phyloP scores from a whole-genome alignment of 2,329 filamentous ascomycete genomes.

The Aureobasidium melanogenum region DNA sequence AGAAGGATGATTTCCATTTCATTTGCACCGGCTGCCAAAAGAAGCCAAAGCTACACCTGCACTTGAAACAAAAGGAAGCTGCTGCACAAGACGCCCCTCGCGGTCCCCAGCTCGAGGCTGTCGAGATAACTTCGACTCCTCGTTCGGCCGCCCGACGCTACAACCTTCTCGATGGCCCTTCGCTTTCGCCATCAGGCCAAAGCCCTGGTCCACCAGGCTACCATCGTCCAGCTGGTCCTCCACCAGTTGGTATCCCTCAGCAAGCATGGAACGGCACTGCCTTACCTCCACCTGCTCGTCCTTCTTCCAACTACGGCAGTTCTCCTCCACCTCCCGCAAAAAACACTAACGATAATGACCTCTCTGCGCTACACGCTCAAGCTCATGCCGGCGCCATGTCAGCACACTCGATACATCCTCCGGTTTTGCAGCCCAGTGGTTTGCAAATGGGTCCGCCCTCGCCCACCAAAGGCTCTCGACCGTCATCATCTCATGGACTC shows the following conservation, averaged over 20 bases:
- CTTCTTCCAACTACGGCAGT: conserved; percentile 16
- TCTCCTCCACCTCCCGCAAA: conserved; percentile 15
- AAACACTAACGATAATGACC: conserved; percentile 17
- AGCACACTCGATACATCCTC: conserved; percentile 15
- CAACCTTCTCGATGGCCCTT: conserved; percentile 24
- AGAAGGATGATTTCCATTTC: conserved; percentile 79
- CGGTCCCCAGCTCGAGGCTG: conserved; percentile 18
- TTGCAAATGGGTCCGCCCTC: conserved; percentile 16
- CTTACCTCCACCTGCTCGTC: conserved; percentile 18
- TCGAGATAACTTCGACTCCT: conserved; percentile 14
- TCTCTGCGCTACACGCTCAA: conserved; percentile 21
- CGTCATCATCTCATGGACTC: conserved; percentile 2
- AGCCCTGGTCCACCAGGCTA: conserved; percentile 33
- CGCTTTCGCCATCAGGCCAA: conserved; percentile 37
- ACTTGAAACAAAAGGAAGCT: conserved; percentile 6
- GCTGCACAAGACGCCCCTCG: conserved; percentile 12
- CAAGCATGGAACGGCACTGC: conserved; percentile 22
- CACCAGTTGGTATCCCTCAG: conserved; percentile 18
- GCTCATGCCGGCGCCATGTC: conserved; percentile 25
- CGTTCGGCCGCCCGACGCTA: conserved; percentile 12
- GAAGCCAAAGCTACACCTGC: conserved; percentile 56
- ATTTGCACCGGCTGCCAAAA: conserved; percentile 70
- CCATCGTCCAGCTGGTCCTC: conserved; percentile 16
- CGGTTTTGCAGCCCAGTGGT: conserved; percentile 13
- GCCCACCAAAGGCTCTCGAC: conserved; percentile 15